Percentiles rank a stretch among this genome's conserved stretches.
These are phyloP conservation scores for Trypethelium eluteriae DNA, from an alignment of 495 filamentous ascomycete species.

Conservation along the genomic window DNA sequence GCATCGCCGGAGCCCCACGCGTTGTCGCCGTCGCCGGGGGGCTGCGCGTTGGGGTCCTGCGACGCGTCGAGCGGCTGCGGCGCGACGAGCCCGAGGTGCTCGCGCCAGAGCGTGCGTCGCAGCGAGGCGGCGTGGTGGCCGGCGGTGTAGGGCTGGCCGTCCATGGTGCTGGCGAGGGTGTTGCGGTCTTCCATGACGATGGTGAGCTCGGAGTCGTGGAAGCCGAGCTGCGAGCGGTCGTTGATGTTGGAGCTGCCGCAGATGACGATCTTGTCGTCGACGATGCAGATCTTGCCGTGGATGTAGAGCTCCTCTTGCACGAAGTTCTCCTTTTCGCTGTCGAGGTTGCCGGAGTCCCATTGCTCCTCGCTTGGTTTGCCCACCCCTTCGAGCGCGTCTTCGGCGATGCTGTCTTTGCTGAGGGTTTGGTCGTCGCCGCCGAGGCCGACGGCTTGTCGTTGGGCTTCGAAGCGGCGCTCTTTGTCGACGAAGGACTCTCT, in stretches of 20 bases:
- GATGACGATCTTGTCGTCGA: slow-evolving; percentile 71
- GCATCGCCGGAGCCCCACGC: slow-evolving; percentile 51
- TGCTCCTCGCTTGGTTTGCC: slow-evolving; percentile 57
- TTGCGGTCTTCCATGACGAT: slow-evolving; percentile 86
- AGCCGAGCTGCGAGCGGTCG: slow-evolving; percentile 81
- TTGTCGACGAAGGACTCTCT: neutral
- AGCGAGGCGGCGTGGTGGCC: slow-evolving; percentile 72
- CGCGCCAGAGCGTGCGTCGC: slow-evolving; percentile 80
- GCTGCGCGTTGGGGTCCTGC: slow-evolving; percentile 71
- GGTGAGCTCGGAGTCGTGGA: slow-evolving; percentile 85
- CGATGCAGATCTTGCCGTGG: slow-evolving; percentile 80
- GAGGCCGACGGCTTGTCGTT: slow-evolving; percentile 39
- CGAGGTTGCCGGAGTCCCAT: slow-evolving; percentile 59
- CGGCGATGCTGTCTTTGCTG: slow-evolving; percentile 63
- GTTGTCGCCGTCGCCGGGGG: slow-evolving; percentile 68
- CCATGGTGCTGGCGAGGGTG: slow-evolving; percentile 66
- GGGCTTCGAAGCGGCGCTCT: slow-evolving; percentile 57
- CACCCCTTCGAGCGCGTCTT: slow-evolving; percentile 69
- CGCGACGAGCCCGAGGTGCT: slow-evolving; percentile 78
- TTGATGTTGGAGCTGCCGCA: slow-evolving; percentile 91
- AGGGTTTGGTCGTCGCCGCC: slow-evolving; percentile 33
- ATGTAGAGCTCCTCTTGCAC: slow-evolving; percentile 94
- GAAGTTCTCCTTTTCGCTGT: slow-evolving; percentile 75
- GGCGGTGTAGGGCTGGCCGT: slow-evolving; percentile 66
- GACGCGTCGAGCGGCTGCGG: slow-evolving; percentile 64